Evolutionary conservation across 441 rosid genomes (phyloP), one percentile per base, ranked within the genome.

Genomic region (Gossypium laxum): DNA sequence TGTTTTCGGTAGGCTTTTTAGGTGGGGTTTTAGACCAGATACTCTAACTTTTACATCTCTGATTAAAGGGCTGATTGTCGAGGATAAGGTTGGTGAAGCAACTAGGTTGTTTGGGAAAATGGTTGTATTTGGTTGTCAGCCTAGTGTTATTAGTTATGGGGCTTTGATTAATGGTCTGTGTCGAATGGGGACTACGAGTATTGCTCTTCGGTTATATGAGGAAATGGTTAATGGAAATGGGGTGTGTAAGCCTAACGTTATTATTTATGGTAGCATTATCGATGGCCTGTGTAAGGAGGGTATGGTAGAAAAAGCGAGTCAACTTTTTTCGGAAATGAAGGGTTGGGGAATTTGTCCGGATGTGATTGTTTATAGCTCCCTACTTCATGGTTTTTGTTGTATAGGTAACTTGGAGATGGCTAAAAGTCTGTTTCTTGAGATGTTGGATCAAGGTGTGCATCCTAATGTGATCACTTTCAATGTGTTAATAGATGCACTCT

Each of bases 111-210:
- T 76, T 67, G 34, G 56, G 54, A 78, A 78, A 12, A 79, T 81
- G 77, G 11, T 65, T 60, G 30, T 5, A 19, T 63, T 72, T 51
- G 82, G 80, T 24, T 5, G 72, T 59, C 61, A 19, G 30, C 85
- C 82, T 3, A 70, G 18, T 77, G 52, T 54, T 47, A 15, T 76
- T 51, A 74, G 72, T 2, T 82, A 56, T 61, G 79, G 77, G 48
- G 59, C 69, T 67, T 47, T 82, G 77, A 72, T 82, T 15, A 61
- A 64, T 45, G 79, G 82, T 32, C 71, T 81, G 50, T 81, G 82
- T 72, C 72, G 67, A 48, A 62, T 54, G 1, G 78, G 80, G 3
- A 74, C 67, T 52, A 24, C 56, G 0, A 38, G 66, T 17, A 56
- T 54, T 55, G 84, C 84, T 3, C 73, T 81, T 57, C 64, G 26